Conservation (phyloP, 768 basidiomycete species). For the Mycena latifolia region DNA sequence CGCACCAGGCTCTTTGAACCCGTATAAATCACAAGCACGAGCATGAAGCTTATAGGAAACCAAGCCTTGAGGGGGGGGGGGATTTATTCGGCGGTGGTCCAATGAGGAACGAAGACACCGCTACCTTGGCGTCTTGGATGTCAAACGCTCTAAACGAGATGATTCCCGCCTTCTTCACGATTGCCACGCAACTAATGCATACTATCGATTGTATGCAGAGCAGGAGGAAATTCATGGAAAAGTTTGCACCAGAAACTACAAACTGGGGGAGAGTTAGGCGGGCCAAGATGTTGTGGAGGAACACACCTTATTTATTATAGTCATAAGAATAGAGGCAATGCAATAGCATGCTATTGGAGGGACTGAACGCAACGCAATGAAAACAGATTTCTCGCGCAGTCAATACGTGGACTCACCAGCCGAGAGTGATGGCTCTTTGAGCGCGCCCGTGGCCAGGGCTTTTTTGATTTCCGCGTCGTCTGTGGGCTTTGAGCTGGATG, state of each 20-base stretch:
- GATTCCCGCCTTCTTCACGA: slow-evolving; percentile 80
- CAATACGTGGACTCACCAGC: slow-evolving; percentile 10
- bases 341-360: slow-evolving; percentile 92
- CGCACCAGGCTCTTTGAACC: slow-evolving; percentile 96
- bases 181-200: slow-evolving; percentile 81
- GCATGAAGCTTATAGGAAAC: slow-evolving; percentile 94
- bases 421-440: slow-evolving; percentile 38
- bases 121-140: slow-evolving; percentile 77
- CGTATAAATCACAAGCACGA: slow-evolving; percentile 97
- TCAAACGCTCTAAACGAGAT: slow-evolving; percentile 91
- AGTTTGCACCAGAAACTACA: slow-evolving; percentile 92
- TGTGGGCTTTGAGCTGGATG: slow-evolving; percentile 4
- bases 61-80: slow-evolving; percentile 67
- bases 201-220: slow-evolving; percentile 92
- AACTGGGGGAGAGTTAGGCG: slow-evolving; percentile 63
- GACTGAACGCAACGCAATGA: slow-evolving; percentile 55
- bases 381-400: not conserved
- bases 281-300: not conserved
- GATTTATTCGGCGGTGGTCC: too few species aligned
- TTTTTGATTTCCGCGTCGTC: slow-evolving; percentile 44
- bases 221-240: slow-evolving; percentile 97
- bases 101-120: too few species aligned
- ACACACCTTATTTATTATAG: slow-evolving; percentile 92
- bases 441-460: slow-evolving; percentile 50
- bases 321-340: slow-evolving; percentile 95